Evolutionary conservation across 129 eudicot genomes (phyloP).

Genomic region (Flaveria bidentis): DNA sequence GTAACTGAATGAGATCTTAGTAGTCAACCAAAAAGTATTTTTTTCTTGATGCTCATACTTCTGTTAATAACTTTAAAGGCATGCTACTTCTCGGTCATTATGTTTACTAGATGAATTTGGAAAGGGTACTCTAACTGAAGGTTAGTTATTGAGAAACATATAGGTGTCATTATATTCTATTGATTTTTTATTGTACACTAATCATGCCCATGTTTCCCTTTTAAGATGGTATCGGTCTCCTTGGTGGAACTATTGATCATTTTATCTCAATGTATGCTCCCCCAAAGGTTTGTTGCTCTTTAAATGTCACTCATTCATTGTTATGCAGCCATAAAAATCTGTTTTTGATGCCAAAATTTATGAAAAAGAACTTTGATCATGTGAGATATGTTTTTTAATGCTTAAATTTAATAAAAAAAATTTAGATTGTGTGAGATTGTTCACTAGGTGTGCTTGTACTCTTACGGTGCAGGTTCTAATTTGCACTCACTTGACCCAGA

Average conservation of each 20-base stretch:
- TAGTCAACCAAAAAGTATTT: not conserved
- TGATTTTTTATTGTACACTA: conserved; percentile 11
- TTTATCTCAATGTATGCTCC: conserved; percentile 65
- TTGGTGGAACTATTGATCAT: conserved; percentile 83
- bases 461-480: conserved; percentile 60
- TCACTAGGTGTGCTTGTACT: not conserved
- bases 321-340: not conserved
- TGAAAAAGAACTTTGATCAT: not conserved
- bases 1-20: not conserved
- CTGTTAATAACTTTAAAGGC: conserved; percentile 51
- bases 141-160: conserved; percentile 39
- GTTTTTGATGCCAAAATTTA: not conserved
- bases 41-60: conserved; percentile 5
- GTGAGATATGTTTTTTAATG: not conserved
- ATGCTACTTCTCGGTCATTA: conserved; percentile 75
- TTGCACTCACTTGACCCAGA: conserved; percentile 92
- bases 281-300: conserved; percentile 70
- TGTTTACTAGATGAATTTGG: conserved; percentile 94
- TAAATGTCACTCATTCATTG: not conserved
- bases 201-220: conserved; percentile 9
- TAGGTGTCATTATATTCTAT: conserved; percentile 12
- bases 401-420: too few relatives aligned
- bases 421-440: not conserved
- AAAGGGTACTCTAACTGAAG: conserved; percentile 93
- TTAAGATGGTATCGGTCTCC: conserved; percentile 96